Evolutionary conservation across 805 yeast genomes (phyloP), one percentile per base, ranked within the genome.

Genomic region (Alloascoidea africana): DNA sequence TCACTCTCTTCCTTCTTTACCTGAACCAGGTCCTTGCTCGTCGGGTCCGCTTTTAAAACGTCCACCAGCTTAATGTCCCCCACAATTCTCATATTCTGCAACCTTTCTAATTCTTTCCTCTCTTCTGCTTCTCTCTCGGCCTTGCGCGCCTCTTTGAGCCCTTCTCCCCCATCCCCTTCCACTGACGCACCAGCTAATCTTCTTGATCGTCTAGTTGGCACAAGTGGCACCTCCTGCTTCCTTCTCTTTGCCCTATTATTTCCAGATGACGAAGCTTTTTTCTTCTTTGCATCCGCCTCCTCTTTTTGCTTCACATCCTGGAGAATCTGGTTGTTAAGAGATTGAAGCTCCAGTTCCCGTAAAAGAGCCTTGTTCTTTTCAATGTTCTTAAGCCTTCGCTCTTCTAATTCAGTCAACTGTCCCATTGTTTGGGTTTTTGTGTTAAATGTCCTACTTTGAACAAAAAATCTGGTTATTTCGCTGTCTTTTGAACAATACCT

Each of bases 361-460:
- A 89, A 62, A 16, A 87, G 66, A 45, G 75, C 82, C 53, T 76
- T 74, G 56, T 89, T 91, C 36, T 97, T 65, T 44, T 75, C 82
- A 42, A 89, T 91, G 51, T 84, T 85, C 41, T 73, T 83, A 49
- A 69, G 76, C 41, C 93, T 58, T 50, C 74, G 76, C 47, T 62
- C 68, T 54, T 82, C 91, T 50, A 82, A 78, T 27, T 76, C 84
- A 18, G 14, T 41, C 27, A n/a, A 16, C 14, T 23, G 8, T 8
- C 13, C 13, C 30, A 23, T 23, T 23, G n/a, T 23, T 8, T 23
- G n/a, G n/a, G n/a, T n/a, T n/a, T n/a, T n/a, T n/a, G n/a, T n/a
- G n/a, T n/a, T n/a, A n/a, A n/a, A n/a, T n/a, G n/a, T n/a, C n/a
- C n/a, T n/a, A n/a, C n/a, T n/a, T n/a, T n/a, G n/a, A n/a, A n/a